phyloP scores from a whole-genome alignment of 495 filamentous ascomycete genomes.

The Aspergillus coremiiformis region DNA sequence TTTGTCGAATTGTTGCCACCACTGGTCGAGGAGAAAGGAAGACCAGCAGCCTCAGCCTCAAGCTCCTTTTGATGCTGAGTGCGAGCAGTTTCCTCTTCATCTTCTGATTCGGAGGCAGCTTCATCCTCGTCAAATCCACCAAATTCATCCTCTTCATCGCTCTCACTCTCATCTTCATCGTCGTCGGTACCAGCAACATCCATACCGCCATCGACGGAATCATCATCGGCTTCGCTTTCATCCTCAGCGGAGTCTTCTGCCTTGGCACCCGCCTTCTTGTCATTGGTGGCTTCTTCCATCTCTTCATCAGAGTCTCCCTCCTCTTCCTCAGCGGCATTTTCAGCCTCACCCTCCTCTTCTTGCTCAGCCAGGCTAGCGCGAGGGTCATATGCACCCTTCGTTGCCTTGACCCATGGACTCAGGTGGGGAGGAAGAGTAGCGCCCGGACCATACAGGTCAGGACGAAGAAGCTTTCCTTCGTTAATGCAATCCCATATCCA shows the following conservation, averaged over 20 bases:
- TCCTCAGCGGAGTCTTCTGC: neutral
- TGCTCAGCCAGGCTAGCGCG: slow-evolving; percentile 65
- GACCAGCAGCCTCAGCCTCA: slow-evolving; percentile 74
- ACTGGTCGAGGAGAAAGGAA: slow-evolving; percentile 36
- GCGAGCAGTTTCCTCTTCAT: slow-evolving; percentile 45
- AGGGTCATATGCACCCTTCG: slow-evolving; percentile 81
- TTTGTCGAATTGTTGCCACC: slow-evolving; percentile 36
- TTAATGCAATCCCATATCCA: slow-evolving; percentile 98
- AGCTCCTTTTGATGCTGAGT: slow-evolving; percentile 76
- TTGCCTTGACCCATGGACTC: slow-evolving; percentile 89
- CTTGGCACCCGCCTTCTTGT: slow-evolving; percentile 15
- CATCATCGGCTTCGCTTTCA: slow-evolving; percentile 50
- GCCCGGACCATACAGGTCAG: slow-evolving; percentile 85
- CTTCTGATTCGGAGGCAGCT: slow-evolving; percentile 40
- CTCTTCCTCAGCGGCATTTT: slow-evolving; percentile 50
- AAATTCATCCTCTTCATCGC: slow-evolving; percentile 37
- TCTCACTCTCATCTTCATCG: slow-evolving; percentile 34
- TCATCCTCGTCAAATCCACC: slow-evolving; percentile 39
- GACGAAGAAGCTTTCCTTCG: slow-evolving; percentile 73
- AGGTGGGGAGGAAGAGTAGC: slow-evolving; percentile 86
- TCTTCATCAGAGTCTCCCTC: slow-evolving; percentile 41
- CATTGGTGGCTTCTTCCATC: slow-evolving; percentile 32
- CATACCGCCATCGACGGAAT: slow-evolving; percentile 50
- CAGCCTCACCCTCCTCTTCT: slow-evolving; percentile 76
- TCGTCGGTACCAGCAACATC: slow-evolving; percentile 47